Evolutionary conservation across 352 stramenopile genomes (phyloP), one percentile per base, ranked within the genome.

Genomic region (Pythium volutum): DNA sequence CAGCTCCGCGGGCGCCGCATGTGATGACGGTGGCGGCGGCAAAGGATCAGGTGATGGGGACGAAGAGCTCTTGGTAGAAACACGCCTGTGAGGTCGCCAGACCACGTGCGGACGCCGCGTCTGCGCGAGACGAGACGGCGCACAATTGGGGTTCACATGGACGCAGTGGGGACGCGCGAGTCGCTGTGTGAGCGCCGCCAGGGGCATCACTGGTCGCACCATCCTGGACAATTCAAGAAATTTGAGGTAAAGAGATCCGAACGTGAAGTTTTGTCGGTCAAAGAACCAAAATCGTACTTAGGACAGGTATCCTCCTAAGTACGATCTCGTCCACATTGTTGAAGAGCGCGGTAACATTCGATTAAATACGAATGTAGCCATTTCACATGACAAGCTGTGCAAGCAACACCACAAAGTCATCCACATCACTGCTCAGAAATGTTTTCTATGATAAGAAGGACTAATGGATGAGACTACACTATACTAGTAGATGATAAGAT

Each of bases 1-100:
- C 64, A 87, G 56, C 54, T 67, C 46, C 46, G 49, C 38, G 8
- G 29, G 2, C 12, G 59, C 15, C 26, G 59, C 6, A 2, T n/a
- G 33, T 16, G 59, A 14, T 42, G 34, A 18, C 16, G 58, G 36
- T 1, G 42, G 34, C 9, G 27, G n/a, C 31, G 31, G 48, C 36
- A 42, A 42, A 7, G 36, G 36, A 6, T 43, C 36, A 4, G 36
- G 23, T 8, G 59, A 6, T 39, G 34, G 14, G 9, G 46, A 33
- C 27, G 23, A 36, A 6, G 51, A 48, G 36, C 36, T 58, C 22
- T 48, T 58, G 14, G 34, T 48, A 1, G 51, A 58, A 25, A 48
- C 51, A 36, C 36, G 51, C 9, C 51, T 12, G 38, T 25, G 31
- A 4, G n/a, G 34, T 36, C 9, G 26, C 20, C 36, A 47, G 8